Base-by-base conservation (phyloP, 73 alveolate species). In the Strombidium stylifer region DNA sequence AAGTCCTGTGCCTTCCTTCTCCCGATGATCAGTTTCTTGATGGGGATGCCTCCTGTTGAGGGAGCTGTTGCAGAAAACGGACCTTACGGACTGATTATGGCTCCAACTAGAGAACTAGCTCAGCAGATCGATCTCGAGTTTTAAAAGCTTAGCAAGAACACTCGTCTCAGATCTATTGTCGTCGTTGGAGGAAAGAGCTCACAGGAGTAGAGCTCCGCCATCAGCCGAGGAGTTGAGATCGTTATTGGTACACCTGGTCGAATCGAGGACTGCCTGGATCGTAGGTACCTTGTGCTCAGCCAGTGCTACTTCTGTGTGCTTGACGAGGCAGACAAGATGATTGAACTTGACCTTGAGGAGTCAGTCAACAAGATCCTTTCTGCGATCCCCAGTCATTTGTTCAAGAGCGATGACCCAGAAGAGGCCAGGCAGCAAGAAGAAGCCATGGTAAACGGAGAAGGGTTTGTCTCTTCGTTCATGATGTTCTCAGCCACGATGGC, bases 221-320 rank as follows among this genome's bases (percentile, higher is more conserved):
- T 94, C 14, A 76, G 81, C 36, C 32, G 86, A 66, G 99, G 98
- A 50, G 87, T 91, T 41, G 98, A 96, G 51, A 86, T 96, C 15
- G 85, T 96, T 58, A 92, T 96, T 30, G 99, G 98, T 2, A 93
- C 99, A 19, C 99, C 99, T 11, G 99, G 99, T 8, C 87, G 99
- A 85, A 74, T 96, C 11, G 87, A 91, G 21, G 99, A 96, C 61
- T 89, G 87, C 85, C 59, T 96, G 15, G 94, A 93, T 44, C 79
- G 93, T 25, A 82, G 94, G 30, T 88, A 75, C 52, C 60, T 94
- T 31, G 95, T 91, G 36, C 87, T 94, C 18, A 94, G 91, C 56
- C 75, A 90, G 67, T 85, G 93, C 77, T 51, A 93, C 85, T 75
- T 86, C 49, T 70, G 87, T 4, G 86, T 94, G 2, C 87, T 90